phyloP scores from a whole-genome alignment of 2,329 filamentous ascomycete species.

The Ascocoryne sarcoides region DNA sequence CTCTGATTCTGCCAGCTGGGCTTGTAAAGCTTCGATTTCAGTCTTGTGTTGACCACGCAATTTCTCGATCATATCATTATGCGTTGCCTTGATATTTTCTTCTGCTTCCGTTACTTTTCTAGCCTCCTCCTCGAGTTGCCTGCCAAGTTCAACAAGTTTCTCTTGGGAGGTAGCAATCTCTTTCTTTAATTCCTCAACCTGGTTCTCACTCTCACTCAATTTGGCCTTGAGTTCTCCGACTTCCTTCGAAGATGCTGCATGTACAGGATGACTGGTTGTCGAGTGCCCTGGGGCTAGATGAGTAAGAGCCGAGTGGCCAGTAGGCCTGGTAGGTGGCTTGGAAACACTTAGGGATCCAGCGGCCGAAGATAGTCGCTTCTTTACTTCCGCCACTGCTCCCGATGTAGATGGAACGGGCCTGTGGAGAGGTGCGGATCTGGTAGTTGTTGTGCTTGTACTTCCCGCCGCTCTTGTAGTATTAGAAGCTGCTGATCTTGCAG shows the following conservation, averaged over 20 bases:
- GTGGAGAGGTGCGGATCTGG: constrained; percentile 25
- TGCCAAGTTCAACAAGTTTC: constrained; percentile 45
- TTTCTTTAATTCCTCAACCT: constrained; percentile 47
- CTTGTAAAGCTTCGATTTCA: constrained; percentile 21
- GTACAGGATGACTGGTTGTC: constrained; percentile 3
- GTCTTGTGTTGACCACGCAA: constrained; percentile 21
- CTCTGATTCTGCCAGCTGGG: constrained; percentile 23
- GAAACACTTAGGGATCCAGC: constrained; percentile 30
- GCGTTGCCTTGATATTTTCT: constrained; percentile 34
- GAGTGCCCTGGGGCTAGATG: background rate
- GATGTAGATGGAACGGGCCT: constrained; percentile 30
- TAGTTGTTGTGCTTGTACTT: constrained; percentile 29
- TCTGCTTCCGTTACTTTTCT: constrained; percentile 31
- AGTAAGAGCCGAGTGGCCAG: constrained; percentile 7
- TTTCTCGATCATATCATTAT: constrained; percentile 39
- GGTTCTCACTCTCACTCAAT: constrained; percentile 47
- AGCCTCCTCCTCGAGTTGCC: constrained; percentile 38
- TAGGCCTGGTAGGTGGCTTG: constrained; percentile 35
- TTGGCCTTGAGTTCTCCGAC: constrained; percentile 52
- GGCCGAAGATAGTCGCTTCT: constrained; percentile 48
- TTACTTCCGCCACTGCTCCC: constrained; percentile 38
- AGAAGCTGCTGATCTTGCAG: constrained; percentile 25
- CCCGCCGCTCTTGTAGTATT: background rate
- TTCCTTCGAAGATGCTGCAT: constrained; percentile 38
- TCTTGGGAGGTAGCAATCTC: constrained; percentile 48